Evolutionary conservation across 495 filamentous ascomycete genomes (phyloP), one percentile per base, ranked within the genome.

Genomic region (Penicillium dipodomyicola): DNA sequence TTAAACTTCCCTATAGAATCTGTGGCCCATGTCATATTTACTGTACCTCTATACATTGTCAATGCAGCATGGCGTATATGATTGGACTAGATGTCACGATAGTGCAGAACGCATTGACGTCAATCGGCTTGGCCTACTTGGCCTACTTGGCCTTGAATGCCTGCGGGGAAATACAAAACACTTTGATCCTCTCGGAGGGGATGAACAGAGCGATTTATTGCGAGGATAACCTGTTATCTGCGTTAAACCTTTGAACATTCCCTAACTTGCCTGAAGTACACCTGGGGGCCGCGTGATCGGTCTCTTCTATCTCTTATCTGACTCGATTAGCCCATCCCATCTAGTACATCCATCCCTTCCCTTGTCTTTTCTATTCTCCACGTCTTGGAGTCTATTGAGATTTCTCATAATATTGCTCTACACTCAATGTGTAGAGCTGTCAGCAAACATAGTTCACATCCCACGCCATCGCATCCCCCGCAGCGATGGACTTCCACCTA

Each of bases 401-500:
- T 10, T n/a, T 48, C 3, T 20, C 41, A n/a, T 4, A 6, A n/a
- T 17, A 1, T 25, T 29, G 44, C 25, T 45, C 8, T 29, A 47
- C 27, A 47, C 8, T 48, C 19, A 22, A 57, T 48, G 27, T 48
- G 25, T 39, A 62, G 63, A 53, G 35, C 55, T 60, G 51, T 15
- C 23, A 12, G 22, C 11, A 23, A 22, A 2, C 15, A 30, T 30
- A n/a, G 44, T 30, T 25, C 29, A 47, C 25, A 43, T 12, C 4
- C 20, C 12, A 43, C 20, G 3, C 25, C 43, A 32, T 48, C n/a
- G 45, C 49, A 27, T 23, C 10, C 20, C 20, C 22, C 25, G 22
- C 51, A 63, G 54, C 51, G 32, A 77, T 77, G 74, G 74, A 77
- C 48, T 77, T 76, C 65, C 69, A 65, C 60, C 67, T 79, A 33